Conservation (phyloP, 768 basidiomycete genomes). For the Erythrobasidium yunnanense region DNA sequence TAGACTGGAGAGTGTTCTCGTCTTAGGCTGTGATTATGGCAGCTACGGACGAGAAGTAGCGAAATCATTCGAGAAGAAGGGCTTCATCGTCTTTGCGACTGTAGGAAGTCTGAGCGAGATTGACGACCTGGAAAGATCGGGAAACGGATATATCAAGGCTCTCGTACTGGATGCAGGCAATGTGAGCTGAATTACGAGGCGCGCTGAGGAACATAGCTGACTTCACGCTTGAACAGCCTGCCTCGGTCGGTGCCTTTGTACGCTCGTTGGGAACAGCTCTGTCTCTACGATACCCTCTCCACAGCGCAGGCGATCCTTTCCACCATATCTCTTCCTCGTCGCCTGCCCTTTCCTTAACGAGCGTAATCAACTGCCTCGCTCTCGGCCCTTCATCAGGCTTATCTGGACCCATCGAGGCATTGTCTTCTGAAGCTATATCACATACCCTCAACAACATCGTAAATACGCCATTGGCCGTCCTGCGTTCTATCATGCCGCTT, state of each 20-base stretch:
- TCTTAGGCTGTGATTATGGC: conserved; percentile 64
- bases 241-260: conserved; percentile 61
- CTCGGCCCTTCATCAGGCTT: conserved; percentile 37
- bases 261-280: conserved; percentile 69
- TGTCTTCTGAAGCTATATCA: conserved; percentile 13
- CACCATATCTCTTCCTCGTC: conserved; percentile 33
- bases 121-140: conserved; percentile 53
- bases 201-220: neutral
- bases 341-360: conserved; percentile 51
- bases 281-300: conserved; percentile 70
- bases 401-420: conserved; percentile 31
- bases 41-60: conserved; percentile 63
- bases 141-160: conserved; percentile 66
- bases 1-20: conserved; percentile 43
- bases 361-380: conserved; percentile 62
- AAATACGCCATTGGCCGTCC: conserved; percentile 12
- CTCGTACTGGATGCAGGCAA: conserved; percentile 69
- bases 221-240: conserved; percentile 48
- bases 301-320: conserved; percentile 68
- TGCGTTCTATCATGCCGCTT: conserved; percentile 32
- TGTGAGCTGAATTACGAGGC: conserved; percentile 44
- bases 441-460: conserved; percentile 24
- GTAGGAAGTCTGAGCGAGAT: conserved; percentile 61
- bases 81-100: conserved; percentile 72
- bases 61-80: conserved; percentile 60